Percentiles rank a stretch among this genome's conserved stretches.
Evolutionary conservation across 2,329 filamentous ascomycete genomes (phyloP).

Genomic region (Pyrenophora graminea): DNA sequence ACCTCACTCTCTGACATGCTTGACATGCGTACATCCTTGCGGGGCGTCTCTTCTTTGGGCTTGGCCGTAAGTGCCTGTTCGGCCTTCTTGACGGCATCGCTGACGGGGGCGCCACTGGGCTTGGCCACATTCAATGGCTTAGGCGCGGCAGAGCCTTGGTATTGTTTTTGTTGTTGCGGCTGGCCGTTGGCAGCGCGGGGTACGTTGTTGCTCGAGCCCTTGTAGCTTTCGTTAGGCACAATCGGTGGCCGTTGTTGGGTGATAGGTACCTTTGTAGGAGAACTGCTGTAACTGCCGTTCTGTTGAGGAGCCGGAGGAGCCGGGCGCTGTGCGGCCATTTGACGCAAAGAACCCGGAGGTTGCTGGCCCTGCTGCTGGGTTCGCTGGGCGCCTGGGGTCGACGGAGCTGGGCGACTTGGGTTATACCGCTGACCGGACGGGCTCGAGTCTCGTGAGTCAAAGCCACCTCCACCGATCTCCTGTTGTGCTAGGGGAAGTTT

Average conservation of each 20-base stretch:
- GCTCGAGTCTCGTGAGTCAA: slow-evolving; percentile 51
- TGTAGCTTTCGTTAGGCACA: slow-evolving; percentile 53
- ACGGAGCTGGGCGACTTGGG: slow-evolving; percentile 81
- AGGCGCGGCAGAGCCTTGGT: slow-evolving; percentile 52
- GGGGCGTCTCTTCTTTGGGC: slow-evolving; percentile 73
- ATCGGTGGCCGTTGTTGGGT: slow-evolving; percentile 38
- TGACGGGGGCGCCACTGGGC: slow-evolving; percentile 54
- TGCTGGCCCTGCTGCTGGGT: slow-evolving; percentile 57
- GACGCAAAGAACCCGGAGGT: slow-evolving; percentile 56
- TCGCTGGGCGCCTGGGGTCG: slow-evolving; percentile 64
- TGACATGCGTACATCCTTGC: slow-evolving; percentile 96
- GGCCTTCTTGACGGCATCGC: slow-evolving; percentile 81
- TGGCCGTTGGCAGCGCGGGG: slow-evolving; percentile 53
- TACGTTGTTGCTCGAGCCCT: slow-evolving; percentile 45
- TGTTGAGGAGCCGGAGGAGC: slow-evolving; percentile 72
- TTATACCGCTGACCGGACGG: slow-evolving; percentile 71
- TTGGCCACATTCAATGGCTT: slow-evolving; percentile 61
- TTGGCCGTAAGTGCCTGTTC: slow-evolving; percentile 77
- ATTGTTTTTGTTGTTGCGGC: slow-evolving; percentile 38
- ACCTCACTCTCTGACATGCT: slow-evolving; percentile 97
- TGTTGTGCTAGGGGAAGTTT: slow-evolving; percentile 84
- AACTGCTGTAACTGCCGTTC: slow-evolving; percentile 36
- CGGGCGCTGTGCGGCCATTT: slow-evolving; percentile 72
- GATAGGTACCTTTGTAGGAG: slow-evolving; percentile 34
- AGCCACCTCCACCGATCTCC: slow-evolving; percentile 73